Conservation (phyloP, 2,329 filamentous ascomycete genomes). For the Emmonsia crescens region DNA sequence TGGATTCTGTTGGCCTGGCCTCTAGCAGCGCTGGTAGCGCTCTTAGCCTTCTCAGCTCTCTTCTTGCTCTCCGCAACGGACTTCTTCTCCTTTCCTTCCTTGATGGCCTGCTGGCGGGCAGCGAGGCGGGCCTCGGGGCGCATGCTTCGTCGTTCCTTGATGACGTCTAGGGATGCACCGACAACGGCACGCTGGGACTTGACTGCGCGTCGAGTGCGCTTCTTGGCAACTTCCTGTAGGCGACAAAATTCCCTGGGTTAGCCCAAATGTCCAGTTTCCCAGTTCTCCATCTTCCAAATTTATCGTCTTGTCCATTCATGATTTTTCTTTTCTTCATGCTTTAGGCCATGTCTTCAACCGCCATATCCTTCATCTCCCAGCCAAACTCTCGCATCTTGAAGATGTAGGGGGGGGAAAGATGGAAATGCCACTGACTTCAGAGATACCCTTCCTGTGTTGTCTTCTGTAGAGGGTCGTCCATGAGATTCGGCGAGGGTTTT, state of each 20-base stretch:
- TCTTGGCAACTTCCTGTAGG: slow-evolving; percentile 95
- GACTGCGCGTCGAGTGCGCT: slow-evolving; percentile 94
- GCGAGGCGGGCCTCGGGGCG: slow-evolving; percentile 92
- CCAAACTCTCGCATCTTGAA: background rate
- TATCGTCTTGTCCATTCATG: background rate
- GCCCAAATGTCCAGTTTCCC: slow-evolving; percentile 1
- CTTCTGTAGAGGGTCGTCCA: slow-evolving; percentile 98
- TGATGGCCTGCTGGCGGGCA: slow-evolving; percentile 80
- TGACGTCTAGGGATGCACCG: slow-evolving; percentile 97
- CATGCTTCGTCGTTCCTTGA: slow-evolving; percentile 95
- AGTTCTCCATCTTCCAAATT: slow-evolving; percentile 1
- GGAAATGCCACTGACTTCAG: slow-evolving; percentile 65
- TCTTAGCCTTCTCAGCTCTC: slow-evolving; percentile 99
- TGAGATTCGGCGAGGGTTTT: slow-evolving; percentile 98
- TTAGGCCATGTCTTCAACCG: background rate
- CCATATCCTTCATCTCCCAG: background rate
- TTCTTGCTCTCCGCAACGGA: slow-evolving; percentile 73
- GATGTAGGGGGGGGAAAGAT: background rate
- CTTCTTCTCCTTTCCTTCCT: slow-evolving; percentile 99
- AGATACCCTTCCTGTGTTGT: slow-evolving; percentile 99
- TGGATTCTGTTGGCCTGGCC: slow-evolving; percentile 69
- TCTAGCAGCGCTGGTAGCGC: slow-evolving; percentile 59
- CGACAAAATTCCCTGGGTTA: slow-evolving; percentile 11
- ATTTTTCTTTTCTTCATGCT: background rate
- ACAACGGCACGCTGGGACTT: slow-evolving; percentile 99